Conservation (phyloP, 305 asterid genomes). For the Fraxinus latifolia region DNA sequence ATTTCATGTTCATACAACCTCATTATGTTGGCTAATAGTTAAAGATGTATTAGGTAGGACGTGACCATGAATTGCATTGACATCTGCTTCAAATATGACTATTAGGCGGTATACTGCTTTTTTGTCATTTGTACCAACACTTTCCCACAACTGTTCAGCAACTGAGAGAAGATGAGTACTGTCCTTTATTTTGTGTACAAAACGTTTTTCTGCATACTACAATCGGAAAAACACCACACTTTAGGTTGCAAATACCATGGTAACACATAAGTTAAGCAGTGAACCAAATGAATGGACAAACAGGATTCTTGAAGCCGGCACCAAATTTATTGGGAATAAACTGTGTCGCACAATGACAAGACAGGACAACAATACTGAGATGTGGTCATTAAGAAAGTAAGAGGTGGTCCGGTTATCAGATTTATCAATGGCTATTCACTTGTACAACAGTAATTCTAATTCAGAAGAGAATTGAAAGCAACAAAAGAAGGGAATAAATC, state of each 20-base stretch:
- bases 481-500: slow-evolving; percentile 4
- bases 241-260: slow-evolving; percentile 6
- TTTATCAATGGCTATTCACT: neutral
- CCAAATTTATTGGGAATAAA: neutral
- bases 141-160: slow-evolving; percentile 78
- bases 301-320: neutral
- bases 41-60: slow-evolving; percentile 38
- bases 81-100: slow-evolving; percentile 58
- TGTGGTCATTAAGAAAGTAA: neutral
- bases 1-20: slow-evolving; percentile 34
- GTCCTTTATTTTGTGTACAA: slow-evolving; percentile 56
- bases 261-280: neutral
- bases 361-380: neutral
- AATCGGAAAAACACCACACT: slow-evolving; percentile 18
- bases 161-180: slow-evolving; percentile 46
- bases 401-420: neutral
- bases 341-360: neutral
- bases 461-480: slow-evolving; percentile 3
- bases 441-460: slow-evolving; percentile 6
- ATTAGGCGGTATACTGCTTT: slow-evolving; percentile 79
- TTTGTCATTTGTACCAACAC: slow-evolving; percentile 71
- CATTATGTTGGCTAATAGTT: slow-evolving; percentile 39
- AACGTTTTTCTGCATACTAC: slow-evolving; percentile 85
- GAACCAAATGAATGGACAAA: slow-evolving; percentile 4
- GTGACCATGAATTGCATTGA: slow-evolving; percentile 61